Base-by-base conservation (phyloP, 2,329 filamentous ascomycete species). In the Clonostachys chloroleuca region DNA sequence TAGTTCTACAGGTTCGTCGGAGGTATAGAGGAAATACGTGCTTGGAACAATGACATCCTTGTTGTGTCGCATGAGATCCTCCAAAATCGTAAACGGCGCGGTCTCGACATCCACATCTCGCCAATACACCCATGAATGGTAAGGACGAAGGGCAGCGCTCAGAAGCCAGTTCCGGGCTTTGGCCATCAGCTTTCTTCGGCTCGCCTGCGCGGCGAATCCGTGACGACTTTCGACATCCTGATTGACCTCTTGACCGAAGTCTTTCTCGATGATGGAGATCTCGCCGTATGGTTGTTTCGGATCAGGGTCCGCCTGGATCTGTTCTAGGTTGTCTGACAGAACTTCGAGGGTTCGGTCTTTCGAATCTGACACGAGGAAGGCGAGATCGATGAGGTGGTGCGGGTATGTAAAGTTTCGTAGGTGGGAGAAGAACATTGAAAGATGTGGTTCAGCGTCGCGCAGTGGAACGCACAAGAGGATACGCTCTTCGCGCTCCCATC, bases 81-180 rank as follows among this genome's bases (percentile, higher is more conserved):
- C 94, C 52, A 99, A 72, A 57, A 99, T 97, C 1, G 94, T 97
- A 61, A 92, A 94, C 0, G 94, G 94, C 3, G 94, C 94, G 2
- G 94, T 99, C 69, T 97, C 91, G 9, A 99, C 94, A 69, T 99
- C 94, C 20, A 96, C 94, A 70, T 99, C 94, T 67, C 94, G 84
- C 94, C 94, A 99, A 64, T 99, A 99, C 10, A 99, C 94, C 94
- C 94, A 99, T 54, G 92, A 96, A 64, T 99, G 94, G 45, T 94
- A 95, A 2, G 94, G 94, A 40, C 94, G 84, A 46, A 99, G 73
- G 18, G 94, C 92, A 39, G 94, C 92, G 59, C 91, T 96, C 48
- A 99, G 72, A 45, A 99, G 76, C 94, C 94, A 99, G 68, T 99
- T 99, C 52, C 94, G 82, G 44, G 94, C 94, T 70, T 96, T 91